phyloP scores from a whole-genome alignment of 1,284 basidiomycete genomes.

The Naganishia cerealis region DNA sequence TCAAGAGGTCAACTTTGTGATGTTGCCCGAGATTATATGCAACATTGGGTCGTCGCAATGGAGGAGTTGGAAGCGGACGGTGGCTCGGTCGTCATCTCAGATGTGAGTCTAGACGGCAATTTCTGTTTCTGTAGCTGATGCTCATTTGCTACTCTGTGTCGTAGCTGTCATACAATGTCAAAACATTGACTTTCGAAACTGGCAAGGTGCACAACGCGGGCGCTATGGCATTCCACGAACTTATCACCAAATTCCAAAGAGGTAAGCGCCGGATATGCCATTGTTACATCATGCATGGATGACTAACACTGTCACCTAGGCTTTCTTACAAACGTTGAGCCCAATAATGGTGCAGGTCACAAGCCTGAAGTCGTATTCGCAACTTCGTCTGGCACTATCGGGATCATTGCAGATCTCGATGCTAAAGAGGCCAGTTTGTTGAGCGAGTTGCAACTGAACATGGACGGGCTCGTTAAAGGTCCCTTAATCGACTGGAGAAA shows the following conservation, averaged over 20 bases:
- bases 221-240: slow-evolving; percentile 55
- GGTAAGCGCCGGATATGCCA: slow-evolving; percentile 40
- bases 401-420: slow-evolving; percentile 69
- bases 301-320: slow-evolving; percentile 19
- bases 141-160: slow-evolving; percentile 8
- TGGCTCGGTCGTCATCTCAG: slow-evolving; percentile 67
- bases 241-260: slow-evolving; percentile 50
- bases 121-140: not conserved
- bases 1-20: slow-evolving; percentile 59
- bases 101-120: slow-evolving; percentile 59
- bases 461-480: slow-evolving; percentile 62
- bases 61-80: slow-evolving; percentile 47
- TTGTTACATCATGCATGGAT: not conserved
- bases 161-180: slow-evolving; percentile 72
- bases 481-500: slow-evolving; percentile 65
- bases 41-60: slow-evolving; percentile 61
- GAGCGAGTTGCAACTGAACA: slow-evolving; percentile 74
- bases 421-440: slow-evolving; percentile 64
- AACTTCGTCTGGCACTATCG: slow-evolving; percentile 76
- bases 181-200: slow-evolving; percentile 58
- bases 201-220: slow-evolving; percentile 51
- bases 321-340: slow-evolving; percentile 26
- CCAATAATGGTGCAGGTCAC: slow-evolving; percentile 12
- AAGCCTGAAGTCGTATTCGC: slow-evolving; percentile 70
- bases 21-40: slow-evolving; percentile 73